phyloP scores from a whole-genome alignment of 2,329 filamentous ascomycete genomes.

The Cryphonectria parasitica region DNA sequence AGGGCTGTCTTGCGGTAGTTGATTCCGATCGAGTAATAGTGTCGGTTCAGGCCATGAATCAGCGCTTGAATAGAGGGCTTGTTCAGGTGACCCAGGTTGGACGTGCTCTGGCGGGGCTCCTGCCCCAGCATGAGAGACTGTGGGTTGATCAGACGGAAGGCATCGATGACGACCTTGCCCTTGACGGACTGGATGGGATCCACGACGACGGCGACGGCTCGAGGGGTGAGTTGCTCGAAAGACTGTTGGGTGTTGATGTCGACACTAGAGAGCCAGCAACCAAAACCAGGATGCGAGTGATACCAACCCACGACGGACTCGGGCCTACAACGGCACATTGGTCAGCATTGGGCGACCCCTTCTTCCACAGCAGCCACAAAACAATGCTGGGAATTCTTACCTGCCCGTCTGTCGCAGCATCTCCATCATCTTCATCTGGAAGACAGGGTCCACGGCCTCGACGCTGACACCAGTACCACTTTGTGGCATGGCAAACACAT shows the following conservation, averaged over 20 bases:
- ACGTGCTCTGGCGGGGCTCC: conserved; percentile 95
- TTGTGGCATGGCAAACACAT: conserved; percentile 99
- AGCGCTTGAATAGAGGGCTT: conserved; percentile 99
- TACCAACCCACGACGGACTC: conserved; percentile 99
- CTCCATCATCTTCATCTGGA: conserved; percentile 99
- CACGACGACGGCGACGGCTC: conserved; percentile 95
- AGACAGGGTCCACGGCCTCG: conserved; percentile 96
- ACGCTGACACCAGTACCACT: conserved; percentile 98
- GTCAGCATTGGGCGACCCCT: background rate
- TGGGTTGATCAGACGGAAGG: conserved; percentile 97
- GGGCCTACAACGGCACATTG: conserved; percentile 59
- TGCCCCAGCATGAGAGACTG: conserved; percentile 98
- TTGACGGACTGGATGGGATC: conserved; percentile 99
- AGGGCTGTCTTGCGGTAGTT: conserved; percentile 97
- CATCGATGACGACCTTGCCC: conserved; percentile 98
- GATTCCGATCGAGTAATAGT: conserved; percentile 99
- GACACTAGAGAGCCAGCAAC: conserved; percentile 97
- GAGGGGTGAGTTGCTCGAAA: conserved; percentile 97
- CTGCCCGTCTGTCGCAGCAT: conserved; percentile 97
- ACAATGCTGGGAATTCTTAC: conserved; percentile 52
- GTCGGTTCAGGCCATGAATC: conserved; percentile 95
- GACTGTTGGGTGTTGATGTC: conserved; percentile 99
- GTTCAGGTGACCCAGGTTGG: conserved; percentile 96
- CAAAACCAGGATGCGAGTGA: conserved; percentile 98
- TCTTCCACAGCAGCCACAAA: background rate